A percentile compares a stretch with the other conserved stretches of the same genome.
Conservation (phyloP, 495 filamentous ascomycete species). For the Astrothelium subdiscretum region DNA sequence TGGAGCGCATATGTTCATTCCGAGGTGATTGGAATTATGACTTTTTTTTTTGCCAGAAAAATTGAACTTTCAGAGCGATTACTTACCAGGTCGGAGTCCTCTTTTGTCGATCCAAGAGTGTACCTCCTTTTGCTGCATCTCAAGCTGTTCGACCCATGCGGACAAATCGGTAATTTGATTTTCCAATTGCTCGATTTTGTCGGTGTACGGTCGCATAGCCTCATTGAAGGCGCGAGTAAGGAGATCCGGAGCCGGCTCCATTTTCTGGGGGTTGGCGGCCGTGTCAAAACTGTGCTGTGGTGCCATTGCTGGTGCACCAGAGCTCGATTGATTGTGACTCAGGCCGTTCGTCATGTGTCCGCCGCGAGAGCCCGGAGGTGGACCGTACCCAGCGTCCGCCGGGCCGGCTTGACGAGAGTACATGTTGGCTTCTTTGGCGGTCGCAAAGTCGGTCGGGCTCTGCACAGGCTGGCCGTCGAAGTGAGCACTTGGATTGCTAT, state of each 20-base stretch:
- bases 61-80: too few species aligned
- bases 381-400: background rate
- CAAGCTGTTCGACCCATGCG: slow-evolving; percentile 32
- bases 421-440: slow-evolving; percentile 7
- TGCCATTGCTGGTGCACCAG: background rate
- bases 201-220: slow-evolving; percentile 34
- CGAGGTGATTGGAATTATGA: too few species aligned
- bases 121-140: slow-evolving; percentile 36
- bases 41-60: too few species aligned
- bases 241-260: slow-evolving; percentile 34
- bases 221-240: slow-evolving; percentile 39
- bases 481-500: slow-evolving; percentile 1
- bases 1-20: too few species aligned
- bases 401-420: slow-evolving; percentile 1
- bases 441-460: slow-evolving; percentile 2
- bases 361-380: background rate
- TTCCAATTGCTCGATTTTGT: slow-evolving; percentile 36
- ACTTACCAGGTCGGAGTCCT: slow-evolving; percentile 37
- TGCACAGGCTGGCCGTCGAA: background rate
- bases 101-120: slow-evolving; percentile 42
- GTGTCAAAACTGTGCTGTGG: slow-evolving; percentile 4
- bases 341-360: slow-evolving; percentile 5
- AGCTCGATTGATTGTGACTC: slow-evolving; percentile 8
- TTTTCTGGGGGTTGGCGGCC: slow-evolving; percentile 10
- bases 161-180: slow-evolving; percentile 33